Percentiles rank a stretch among this genome's conserved stretches.
Evolutionary conservation across 768 basidiomycete genomes (phyloP).

Genomic region (Phylloporus sp.): DNA sequence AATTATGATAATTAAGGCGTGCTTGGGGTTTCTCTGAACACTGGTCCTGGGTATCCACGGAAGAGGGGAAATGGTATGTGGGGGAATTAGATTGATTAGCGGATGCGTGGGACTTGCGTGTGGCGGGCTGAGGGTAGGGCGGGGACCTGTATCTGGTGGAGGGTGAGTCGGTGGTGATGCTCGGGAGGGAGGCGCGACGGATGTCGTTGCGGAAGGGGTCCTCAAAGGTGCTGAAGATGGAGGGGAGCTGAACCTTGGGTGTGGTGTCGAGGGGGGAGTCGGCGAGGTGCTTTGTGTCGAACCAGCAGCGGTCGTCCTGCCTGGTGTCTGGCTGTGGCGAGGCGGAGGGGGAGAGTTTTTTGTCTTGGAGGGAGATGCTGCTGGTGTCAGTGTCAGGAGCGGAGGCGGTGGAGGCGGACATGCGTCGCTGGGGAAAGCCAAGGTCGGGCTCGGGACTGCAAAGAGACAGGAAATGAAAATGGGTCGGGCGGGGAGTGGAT

Average conservation of each 20-base stretch:
- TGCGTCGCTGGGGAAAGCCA: conserved; percentile 58
- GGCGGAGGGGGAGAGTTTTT: conserved; percentile 51
- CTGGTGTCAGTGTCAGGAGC: conserved; percentile 58
- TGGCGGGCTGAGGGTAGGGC: conserved; percentile 50
- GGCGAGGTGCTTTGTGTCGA: conserved; percentile 37
- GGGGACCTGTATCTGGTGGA: conserved; percentile 47
- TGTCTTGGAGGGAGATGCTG: conserved; percentile 57
- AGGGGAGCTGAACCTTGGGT: conserved; percentile 63
- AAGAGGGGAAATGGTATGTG: conserved; percentile 54
- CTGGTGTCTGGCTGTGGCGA: conserved; percentile 45
- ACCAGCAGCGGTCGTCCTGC: conserved; percentile 22
- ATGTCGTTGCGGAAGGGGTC: conserved; percentile 51
- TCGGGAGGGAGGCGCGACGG: conserved; percentile 64
- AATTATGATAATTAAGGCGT: conserved; percentile 39
- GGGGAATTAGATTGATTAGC: conserved; percentile 38
- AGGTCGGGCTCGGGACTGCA: conserved; percentile 44
- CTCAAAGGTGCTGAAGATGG: conserved; percentile 68
- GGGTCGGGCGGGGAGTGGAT: conserved; percentile 10
- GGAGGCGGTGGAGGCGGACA: conserved; percentile 75
- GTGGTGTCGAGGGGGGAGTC: conserved; percentile 42
- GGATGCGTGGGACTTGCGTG: conserved; percentile 48
- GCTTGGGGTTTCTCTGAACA: conserved; percentile 33
- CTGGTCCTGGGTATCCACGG: conserved; percentile 37
- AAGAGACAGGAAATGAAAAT: conserved; percentile 15
- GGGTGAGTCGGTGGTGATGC: conserved; percentile 46